These are phyloP conservation scores for Hymenoscyphus repandus DNA, from an alignment of 2,329 filamentous ascomycete species.

Conservation along the genomic window DNA sequence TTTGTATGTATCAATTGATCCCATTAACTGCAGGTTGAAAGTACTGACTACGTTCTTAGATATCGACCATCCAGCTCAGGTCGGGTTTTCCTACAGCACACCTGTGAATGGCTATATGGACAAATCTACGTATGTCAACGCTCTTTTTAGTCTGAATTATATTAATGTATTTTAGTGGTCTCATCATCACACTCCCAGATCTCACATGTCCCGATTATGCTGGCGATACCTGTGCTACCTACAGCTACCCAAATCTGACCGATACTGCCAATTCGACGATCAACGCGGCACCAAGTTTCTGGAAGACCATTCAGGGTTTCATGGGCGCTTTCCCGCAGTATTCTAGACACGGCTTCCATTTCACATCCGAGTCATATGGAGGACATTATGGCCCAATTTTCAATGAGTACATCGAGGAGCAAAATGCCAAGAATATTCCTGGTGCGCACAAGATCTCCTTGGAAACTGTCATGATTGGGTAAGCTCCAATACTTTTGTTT, in stretches of 20 bases:
- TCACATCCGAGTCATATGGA: conserved; percentile 52
- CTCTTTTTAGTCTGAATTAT: neutral
- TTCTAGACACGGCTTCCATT: conserved; percentile 45
- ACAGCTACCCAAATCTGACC: conserved; percentile 44
- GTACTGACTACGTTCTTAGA: neutral
- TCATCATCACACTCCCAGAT: conserved; percentile 40
- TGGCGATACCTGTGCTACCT: conserved; percentile 46
- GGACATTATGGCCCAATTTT: conserved; percentile 57
- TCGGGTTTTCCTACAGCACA: conserved; percentile 34
- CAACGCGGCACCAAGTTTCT: conserved; percentile 52
- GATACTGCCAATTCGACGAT: conserved; percentile 48
- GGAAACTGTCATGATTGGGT: conserved; percentile 46
- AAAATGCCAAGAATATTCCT: conserved; percentile 51
- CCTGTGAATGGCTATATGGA: conserved; percentile 25
- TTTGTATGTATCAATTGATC: conserved; percentile 49
- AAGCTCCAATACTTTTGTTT: neutral
- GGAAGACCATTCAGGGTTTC: conserved; percentile 57
- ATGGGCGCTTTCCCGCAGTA: conserved; percentile 55
- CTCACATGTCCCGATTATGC: conserved; percentile 47
- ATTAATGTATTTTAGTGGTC: conserved; percentile 10
- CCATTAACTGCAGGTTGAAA: neutral
- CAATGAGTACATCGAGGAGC: conserved; percentile 50
- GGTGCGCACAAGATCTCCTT: conserved; percentile 43
- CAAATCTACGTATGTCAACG: conserved; percentile 7
- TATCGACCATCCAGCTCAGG: conserved; percentile 28